Evolutionary conservation across 192 early-diverging fungal species (phyloP).

Genomic region (Oehlia diaphana): DNA sequence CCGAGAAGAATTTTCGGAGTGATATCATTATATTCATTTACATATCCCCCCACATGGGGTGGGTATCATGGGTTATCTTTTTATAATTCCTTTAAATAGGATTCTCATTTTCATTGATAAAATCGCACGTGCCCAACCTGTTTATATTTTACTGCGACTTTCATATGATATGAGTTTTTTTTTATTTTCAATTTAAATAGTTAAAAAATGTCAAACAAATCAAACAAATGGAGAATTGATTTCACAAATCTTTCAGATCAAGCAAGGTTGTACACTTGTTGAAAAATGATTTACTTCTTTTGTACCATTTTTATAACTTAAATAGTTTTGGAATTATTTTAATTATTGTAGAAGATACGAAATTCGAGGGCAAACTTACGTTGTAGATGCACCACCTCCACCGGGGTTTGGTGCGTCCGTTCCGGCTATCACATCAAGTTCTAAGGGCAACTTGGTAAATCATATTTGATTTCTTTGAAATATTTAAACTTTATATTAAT

Average conservation of each 20-base stretch:
- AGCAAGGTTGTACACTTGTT: neutral
- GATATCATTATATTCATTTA: no score
- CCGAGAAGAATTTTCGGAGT: no score
- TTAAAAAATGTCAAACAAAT: slow-evolving; percentile 20
- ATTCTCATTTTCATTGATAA: no score
- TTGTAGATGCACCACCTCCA: slow-evolving; percentile 8
- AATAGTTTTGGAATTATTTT: neutral
- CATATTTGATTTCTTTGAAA: neutral
- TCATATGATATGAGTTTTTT: neutral
- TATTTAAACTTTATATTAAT: neutral
- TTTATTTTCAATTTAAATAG: neutral
- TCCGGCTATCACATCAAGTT: neutral
- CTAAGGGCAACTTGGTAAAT: slow-evolving; percentile 14
- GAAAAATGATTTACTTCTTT: neutral
- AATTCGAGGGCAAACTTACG: neutral
- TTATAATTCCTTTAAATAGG: no score
- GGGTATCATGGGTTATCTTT: no score
- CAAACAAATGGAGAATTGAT: slow-evolving; percentile 29
- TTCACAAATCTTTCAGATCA: slow-evolving; percentile 30
- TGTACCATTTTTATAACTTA: neutral
- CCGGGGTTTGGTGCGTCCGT: slow-evolving; percentile 10
- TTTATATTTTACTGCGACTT: no score
- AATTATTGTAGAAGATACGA: neutral
- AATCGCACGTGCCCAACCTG: no score
- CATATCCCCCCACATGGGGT: no score